Conservation (phyloP, 2,329 filamentous ascomycete species). For the Phaeomoniella chlamydospora region DNA sequence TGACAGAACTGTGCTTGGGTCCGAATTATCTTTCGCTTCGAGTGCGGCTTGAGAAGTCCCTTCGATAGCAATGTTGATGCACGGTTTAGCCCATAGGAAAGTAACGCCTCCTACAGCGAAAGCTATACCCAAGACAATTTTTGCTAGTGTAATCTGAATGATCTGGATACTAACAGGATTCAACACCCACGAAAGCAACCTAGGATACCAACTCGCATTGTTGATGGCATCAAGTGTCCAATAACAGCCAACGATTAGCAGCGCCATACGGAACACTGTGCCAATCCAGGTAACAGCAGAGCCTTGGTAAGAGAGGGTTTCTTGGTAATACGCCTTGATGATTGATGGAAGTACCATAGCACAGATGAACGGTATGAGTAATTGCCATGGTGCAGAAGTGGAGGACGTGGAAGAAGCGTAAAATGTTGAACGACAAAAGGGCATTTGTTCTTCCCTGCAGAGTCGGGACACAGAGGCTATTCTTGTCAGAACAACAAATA, state of each 20-base stretch:
- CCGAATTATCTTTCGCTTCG: slow-evolving; percentile 11
- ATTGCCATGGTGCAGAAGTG: slow-evolving; percentile 82
- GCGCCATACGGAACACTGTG: slow-evolving; percentile 58
- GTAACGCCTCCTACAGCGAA: slow-evolving; percentile 73
- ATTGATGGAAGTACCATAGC: slow-evolving; percentile 55
- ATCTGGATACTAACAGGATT: slow-evolving; percentile 64
- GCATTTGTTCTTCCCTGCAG: slow-evolving; percentile 97
- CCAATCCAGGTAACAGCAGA: slow-evolving; percentile 68
- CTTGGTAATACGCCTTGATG: slow-evolving; percentile 63
- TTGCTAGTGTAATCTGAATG: slow-evolving; percentile 63
- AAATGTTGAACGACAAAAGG: slow-evolving; percentile 87
- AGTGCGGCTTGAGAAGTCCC: slow-evolving; percentile 9
- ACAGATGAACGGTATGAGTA: slow-evolving; percentile 56
- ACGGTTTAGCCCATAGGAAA: slow-evolving; percentile 74
- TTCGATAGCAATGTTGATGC: slow-evolving; percentile 54
- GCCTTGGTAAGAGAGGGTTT: slow-evolving; percentile 78
- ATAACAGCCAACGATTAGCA: slow-evolving; percentile 64
- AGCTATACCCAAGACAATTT: slow-evolving; percentile 36
- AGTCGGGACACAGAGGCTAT: slow-evolving; percentile 77
- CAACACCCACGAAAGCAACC: slow-evolving; percentile 42
- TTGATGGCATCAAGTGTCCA: slow-evolving; percentile 86
- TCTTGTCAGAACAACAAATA: slow-evolving; percentile 68
- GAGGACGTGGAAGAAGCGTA: slow-evolving; percentile 86
- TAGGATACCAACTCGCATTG: slow-evolving; percentile 64
- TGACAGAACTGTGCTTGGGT: slow-evolving; percentile 26